Conservation (phyloP, 2,329 filamentous ascomycete genomes). For the Neofusicoccum ribis region DNA sequence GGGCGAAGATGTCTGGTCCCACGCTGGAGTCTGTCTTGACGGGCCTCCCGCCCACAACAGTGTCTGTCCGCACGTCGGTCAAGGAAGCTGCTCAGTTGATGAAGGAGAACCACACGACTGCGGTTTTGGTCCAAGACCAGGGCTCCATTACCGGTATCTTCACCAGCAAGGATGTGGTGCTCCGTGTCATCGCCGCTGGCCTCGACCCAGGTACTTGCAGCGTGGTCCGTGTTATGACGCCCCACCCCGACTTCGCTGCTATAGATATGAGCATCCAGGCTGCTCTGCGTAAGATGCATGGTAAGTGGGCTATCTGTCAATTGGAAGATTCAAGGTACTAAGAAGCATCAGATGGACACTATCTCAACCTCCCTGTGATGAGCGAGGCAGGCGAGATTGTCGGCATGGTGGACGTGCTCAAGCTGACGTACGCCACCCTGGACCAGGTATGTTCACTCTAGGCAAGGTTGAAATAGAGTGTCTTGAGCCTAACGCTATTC, state of each 20-base stretch:
- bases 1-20: constrained; percentile 95
- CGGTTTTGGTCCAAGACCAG: constrained; percentile 92
- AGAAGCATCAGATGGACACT: constrained; percentile 75
- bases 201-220: constrained; percentile 93
- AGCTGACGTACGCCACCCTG: constrained; percentile 95
- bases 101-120: constrained; percentile 99
- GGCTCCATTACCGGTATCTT: constrained; percentile 98
- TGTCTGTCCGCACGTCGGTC: constrained; percentile 93
- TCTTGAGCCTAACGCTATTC: constrained; percentile 10
- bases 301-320: constrained; percentile 51
- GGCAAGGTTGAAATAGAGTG: background rate
- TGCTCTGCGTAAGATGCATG: constrained; percentile 97
- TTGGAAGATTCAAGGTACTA: background rate
- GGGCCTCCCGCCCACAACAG: constrained; percentile 87
- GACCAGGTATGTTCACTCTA: constrained; percentile 68
- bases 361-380: constrained; percentile 97
- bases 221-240: constrained; percentile 98
- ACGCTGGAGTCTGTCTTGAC: constrained; percentile 93
- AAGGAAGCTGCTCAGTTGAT: constrained; percentile 93
- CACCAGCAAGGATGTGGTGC: constrained; percentile 97
- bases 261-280: constrained; percentile 99
- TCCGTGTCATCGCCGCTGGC: constrained; percentile 95
- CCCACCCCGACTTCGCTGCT: constrained; percentile 96
- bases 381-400: constrained; percentile 96
- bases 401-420: constrained; percentile 98